These are phyloP conservation scores for Lolium multiflorum DNA, from an alignment of 176 grass and related monocot species.

Conservation along the genomic window DNA sequence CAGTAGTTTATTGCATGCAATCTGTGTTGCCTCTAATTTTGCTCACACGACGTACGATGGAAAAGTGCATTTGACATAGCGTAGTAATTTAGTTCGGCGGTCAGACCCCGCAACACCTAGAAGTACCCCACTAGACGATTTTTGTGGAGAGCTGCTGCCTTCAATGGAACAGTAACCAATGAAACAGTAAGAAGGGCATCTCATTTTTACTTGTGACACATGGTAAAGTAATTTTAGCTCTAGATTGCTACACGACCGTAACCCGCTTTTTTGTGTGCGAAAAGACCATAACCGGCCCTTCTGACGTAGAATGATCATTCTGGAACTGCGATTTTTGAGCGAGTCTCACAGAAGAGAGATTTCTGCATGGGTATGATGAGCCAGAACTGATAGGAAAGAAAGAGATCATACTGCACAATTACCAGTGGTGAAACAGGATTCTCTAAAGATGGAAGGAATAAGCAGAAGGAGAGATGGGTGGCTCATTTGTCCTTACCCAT, in stretches of 20 bases:
- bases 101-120: too few relatives aligned
- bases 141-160: background rate
- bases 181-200: conserved; percentile 32
- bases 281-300: background rate
- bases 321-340: background rate
- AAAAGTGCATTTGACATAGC: too few relatives aligned
- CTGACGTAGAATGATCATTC: background rate
- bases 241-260: background rate
- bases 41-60: too few relatives aligned
- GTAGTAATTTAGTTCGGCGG: too few relatives aligned
- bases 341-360: too few relatives aligned
- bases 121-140: too few relatives aligned
- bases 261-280: too few relatives aligned
- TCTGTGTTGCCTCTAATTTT: too few relatives aligned
- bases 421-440: background rate
- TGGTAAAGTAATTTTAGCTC: background rate
- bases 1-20: too few relatives aligned
- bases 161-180: conserved; percentile 52
- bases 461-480: background rate
- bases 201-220: background rate
- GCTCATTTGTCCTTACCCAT: conserved; percentile 14
- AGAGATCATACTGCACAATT: too few relatives aligned
- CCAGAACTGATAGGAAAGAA: background rate
- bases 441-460: conserved; percentile 36
- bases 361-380: background rate